Conservation (phyloP, 2,329 filamentous ascomycete genomes). For the Diplodia scrobiculata region DNA sequence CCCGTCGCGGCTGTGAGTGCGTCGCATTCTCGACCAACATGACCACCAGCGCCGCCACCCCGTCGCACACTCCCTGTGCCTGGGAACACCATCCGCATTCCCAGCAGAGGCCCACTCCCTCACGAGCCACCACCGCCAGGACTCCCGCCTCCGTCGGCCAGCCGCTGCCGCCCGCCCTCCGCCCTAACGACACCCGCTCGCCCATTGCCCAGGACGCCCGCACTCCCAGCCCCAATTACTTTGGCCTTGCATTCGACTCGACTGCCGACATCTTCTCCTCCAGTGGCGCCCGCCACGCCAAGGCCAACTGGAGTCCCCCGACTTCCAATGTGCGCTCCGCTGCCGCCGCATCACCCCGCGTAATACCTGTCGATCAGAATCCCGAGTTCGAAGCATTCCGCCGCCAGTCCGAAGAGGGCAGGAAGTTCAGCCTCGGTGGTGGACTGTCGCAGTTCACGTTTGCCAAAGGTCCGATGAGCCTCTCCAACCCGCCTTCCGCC, state of each 20-base stretch:
- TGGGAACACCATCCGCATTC: constrained; percentile 29
- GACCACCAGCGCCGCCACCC: constrained; percentile 27
- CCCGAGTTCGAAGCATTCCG: constrained; percentile 80
- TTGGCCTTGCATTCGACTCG: constrained; percentile 71
- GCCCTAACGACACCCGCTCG: constrained; percentile 40
- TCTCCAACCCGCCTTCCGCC: constrained; percentile 9
- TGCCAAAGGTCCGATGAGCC: constrained; percentile 8
- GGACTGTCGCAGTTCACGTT: constrained; percentile 48
- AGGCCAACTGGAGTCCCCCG: constrained; percentile 73
- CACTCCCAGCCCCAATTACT: constrained; percentile 77
- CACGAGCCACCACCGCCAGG: constrained; percentile 34
- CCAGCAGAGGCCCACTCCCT: constrained; percentile 37
- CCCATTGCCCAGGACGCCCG: constrained; percentile 39
- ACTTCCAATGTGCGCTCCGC: constrained; percentile 72
- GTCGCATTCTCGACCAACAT: constrained; percentile 18
- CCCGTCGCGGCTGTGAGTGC: background rate
- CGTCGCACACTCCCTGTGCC: constrained; percentile 27
- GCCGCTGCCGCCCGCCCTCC: constrained; percentile 36
- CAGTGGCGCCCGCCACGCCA: constrained; percentile 59
- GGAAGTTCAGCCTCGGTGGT: constrained; percentile 49
- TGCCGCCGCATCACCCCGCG: constrained; percentile 66
- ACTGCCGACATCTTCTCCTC: constrained; percentile 64
- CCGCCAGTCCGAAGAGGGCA: constrained; percentile 67
- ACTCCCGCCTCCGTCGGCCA: constrained; percentile 34
- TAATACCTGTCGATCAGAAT: constrained; percentile 72